Evolutionary conservation across 2,329 filamentous ascomycete genomes (phyloP).

Genomic region (Helminthosporium solani): DNA sequence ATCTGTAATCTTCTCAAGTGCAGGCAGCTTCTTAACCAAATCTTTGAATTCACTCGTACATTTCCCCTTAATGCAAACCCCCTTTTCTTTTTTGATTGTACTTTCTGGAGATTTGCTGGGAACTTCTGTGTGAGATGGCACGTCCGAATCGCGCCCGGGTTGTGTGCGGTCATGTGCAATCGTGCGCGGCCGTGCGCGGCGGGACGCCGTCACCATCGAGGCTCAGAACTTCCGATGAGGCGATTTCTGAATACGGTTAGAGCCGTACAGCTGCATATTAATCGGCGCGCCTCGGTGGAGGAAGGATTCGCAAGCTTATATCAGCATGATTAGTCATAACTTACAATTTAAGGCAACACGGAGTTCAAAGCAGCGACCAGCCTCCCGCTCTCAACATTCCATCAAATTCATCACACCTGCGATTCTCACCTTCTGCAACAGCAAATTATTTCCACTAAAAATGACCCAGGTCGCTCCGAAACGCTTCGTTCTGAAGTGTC

Average conservation of each 20-base stretch:
- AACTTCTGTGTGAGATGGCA: no score
- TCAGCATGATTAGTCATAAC: slow-evolving; percentile 1
- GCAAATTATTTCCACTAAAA: slow-evolving; percentile 3
- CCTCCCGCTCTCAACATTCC: background rate
- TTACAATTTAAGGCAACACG: slow-evolving; percentile 1
- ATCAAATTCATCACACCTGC: slow-evolving; percentile 10
- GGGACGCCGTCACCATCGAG: no score
- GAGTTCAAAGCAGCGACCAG: background rate
- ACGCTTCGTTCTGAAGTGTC: slow-evolving; percentile 16
- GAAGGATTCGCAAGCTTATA: background rate
- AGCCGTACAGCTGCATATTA: background rate
- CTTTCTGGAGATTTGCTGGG: no score
- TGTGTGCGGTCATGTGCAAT: no score
- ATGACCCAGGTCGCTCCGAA: slow-evolving; percentile 15
- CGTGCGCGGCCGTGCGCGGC: no score
- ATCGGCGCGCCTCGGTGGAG: background rate
- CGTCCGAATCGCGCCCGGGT: no score
- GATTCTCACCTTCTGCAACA: slow-evolving; percentile 4
- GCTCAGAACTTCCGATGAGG: background rate
- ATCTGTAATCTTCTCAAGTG: no score
- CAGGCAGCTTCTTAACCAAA: no score
- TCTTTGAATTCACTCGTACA: no score
- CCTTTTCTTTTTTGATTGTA: no score
- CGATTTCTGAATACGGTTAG: slow-evolving; percentile 1
- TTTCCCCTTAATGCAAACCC: no score